Base-by-base conservation (phyloP, 2,329 filamentous ascomycete genomes). In the Penicillium digitatum region DNA sequence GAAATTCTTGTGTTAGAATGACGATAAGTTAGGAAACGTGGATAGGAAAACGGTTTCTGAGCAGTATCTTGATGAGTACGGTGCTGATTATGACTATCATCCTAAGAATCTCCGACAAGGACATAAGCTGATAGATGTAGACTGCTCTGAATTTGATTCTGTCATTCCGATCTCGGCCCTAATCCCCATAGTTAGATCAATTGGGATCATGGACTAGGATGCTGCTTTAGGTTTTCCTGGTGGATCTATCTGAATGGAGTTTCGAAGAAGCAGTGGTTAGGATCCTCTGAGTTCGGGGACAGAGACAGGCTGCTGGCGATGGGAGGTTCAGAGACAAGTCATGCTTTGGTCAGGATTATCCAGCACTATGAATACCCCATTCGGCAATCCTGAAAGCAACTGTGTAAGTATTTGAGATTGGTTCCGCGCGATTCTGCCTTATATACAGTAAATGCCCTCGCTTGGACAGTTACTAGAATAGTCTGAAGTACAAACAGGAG, bases 161-260 rank as follows among this genome's bases (percentile, higher is more conserved):
- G n/a, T 26, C 24, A 26, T 26, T 26, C 24, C 3, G 24, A 3
- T 26, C 24, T 26, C 24, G 6, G 24, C 24, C 24, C 24, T 26
- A 6, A 6, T n/a, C n/a, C n/a, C n/a, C n/a, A n/a, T n/a, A n/a
- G n/a, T n/a, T n/a, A n/a, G n/a, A n/a, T n/a, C 45, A 4, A 51
- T 72, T 22, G 66, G 67, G 1, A 66, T 71, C 18, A 69, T 71
- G 24, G 64, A 71, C 42, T 71, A 65, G 67, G 68, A 72, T 49
- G 61, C 59, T 40, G 65, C 67, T 37, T 67, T 69, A 2, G 71
- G 62, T 39, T 57, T 71, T n/a, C 67, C 69, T 2, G 59, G 34
- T 9, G 66, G 68, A 45, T 73, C 65, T 66, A 62, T 72, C n/a
- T 56, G 65, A 50, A 72, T 68, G 3, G 71, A 72, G 48, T 71